Conservation (phyloP, 345 rosid species). For the Populus simonii region DNA sequence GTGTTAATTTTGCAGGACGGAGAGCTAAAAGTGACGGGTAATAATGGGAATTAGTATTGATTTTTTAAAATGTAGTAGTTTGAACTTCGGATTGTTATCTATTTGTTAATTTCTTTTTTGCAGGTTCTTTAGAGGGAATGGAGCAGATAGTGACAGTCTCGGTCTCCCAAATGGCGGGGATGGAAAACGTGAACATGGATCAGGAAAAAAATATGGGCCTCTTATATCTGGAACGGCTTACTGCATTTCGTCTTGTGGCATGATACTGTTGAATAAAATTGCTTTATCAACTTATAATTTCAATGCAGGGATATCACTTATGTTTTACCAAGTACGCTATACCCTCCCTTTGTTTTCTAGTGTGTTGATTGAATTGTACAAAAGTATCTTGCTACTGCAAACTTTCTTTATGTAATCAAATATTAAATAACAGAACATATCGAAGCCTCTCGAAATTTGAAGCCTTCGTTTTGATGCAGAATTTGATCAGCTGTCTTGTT, state of each 20-base stretch:
- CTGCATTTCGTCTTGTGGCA: conserved; percentile 86
- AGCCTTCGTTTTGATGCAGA: conserved; percentile 46
- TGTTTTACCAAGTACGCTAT: conserved; percentile 80
- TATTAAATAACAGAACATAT: no score
- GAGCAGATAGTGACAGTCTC: conserved; percentile 18
- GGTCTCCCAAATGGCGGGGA: conserved; percentile 28
- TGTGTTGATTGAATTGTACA: neutral
- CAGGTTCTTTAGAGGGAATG: conserved; percentile 63
- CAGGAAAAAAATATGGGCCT: conserved; percentile 56
- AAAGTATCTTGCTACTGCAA: neutral
- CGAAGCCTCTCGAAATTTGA: neutral
- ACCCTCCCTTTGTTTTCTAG: no score
- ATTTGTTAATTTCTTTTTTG: neutral
- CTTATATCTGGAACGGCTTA: conserved; percentile 83
- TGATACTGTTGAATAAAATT: conserved; percentile 82
- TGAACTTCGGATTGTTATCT: neutral
- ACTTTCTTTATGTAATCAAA: neutral
- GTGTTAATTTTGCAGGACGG: conserved; percentile 35
- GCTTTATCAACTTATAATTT: conserved; percentile 76
- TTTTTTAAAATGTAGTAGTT: neutral
- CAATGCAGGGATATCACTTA: conserved; percentile 71
- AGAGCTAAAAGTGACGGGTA: conserved; percentile 62
- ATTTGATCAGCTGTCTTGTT: conserved; percentile 64
- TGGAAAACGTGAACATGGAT: conserved; percentile 45
- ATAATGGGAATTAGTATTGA: neutral